Evolutionary conservation across 2,329 filamentous ascomycete species (phyloP).

Genomic region (Albophoma yamanashiensis): DNA sequence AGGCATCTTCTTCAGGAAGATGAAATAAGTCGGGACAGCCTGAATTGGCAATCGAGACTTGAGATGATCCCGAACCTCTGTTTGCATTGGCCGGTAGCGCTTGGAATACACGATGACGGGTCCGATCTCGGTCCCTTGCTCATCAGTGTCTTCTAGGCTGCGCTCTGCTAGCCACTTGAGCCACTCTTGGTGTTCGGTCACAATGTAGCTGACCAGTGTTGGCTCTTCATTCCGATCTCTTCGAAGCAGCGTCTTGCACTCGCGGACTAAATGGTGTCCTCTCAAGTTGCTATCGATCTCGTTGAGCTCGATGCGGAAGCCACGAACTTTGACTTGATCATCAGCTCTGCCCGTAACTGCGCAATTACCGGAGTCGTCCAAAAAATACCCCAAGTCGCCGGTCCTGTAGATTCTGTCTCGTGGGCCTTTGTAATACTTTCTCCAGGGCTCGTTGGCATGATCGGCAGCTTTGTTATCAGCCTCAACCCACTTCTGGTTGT

Average conservation of each 20-base stretch:
- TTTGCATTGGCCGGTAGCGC: constrained; percentile 34
- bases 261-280: constrained; percentile 63
- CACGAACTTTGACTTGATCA: constrained; percentile 89
- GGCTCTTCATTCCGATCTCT: constrained; percentile 48
- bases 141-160: constrained; percentile 44
- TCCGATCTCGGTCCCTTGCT: constrained; percentile 38
- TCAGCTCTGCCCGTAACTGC: constrained; percentile 78
- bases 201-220: constrained; percentile 77
- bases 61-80: constrained; percentile 52
- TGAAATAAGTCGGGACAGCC: constrained; percentile 22
- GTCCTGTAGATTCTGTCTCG: constrained; percentile 71
- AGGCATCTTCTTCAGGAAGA: constrained; percentile 39
- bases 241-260: constrained; percentile 73
- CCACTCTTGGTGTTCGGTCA: constrained; percentile 70
- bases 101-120: constrained; percentile 30
- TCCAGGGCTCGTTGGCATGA: constrained; percentile 68
- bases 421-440: constrained; percentile 67
- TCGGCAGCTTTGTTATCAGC: constrained; percentile 44
- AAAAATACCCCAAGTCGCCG: constrained; percentile 65
- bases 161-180: too few relatives aligned
- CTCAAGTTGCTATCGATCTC: constrained; percentile 84
- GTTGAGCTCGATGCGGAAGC: constrained; percentile 88
- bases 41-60: constrained; percentile 42
- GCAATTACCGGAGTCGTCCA: too few relatives aligned
- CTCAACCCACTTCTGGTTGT: constrained; percentile 58